phyloP scores from a whole-genome alignment of 2,329 filamentous ascomycete species.

The Ambrosiella beaveri region DNA sequence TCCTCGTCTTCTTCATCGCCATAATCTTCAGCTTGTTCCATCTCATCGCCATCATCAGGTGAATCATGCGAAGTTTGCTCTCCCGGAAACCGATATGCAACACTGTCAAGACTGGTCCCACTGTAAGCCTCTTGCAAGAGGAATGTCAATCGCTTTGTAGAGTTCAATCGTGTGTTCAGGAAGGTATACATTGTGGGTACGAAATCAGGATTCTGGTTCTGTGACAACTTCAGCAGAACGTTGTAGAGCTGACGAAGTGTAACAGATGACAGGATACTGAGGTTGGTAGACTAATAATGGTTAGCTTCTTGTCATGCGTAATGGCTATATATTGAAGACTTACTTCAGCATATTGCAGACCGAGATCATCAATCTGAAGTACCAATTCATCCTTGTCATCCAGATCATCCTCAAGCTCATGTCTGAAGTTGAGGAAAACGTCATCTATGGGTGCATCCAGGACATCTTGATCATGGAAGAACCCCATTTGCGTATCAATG shows the following conservation, averaged over 20 bases:
- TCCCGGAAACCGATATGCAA: constrained; percentile 23
- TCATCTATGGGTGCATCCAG: constrained; percentile 28
- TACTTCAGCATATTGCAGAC: constrained; percentile 36
- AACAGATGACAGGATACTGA: constrained; percentile 21
- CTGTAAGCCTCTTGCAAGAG: constrained; percentile 26
- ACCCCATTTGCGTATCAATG: constrained; percentile 22
- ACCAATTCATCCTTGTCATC: constrained; percentile 29
- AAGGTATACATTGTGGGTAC: constrained; percentile 26
- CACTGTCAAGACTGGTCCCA: constrained; percentile 25
- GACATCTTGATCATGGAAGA: constrained; percentile 27
- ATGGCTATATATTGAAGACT: constrained; percentile 13
- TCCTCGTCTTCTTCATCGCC: constrained; percentile 15
- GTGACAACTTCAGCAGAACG: constrained; percentile 26
- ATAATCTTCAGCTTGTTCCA: constrained; percentile 13
- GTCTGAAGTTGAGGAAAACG: constrained; percentile 28
- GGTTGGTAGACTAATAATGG: constrained; percentile 20
- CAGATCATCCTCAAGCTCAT: constrained; percentile 29
- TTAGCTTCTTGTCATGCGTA: constrained; percentile 16
- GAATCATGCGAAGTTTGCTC: constrained; percentile 18
- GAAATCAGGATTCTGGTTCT: constrained; percentile 26
- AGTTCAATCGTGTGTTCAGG: constrained; percentile 24
- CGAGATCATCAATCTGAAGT: constrained; percentile 34
- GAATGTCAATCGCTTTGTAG: constrained; percentile 23
- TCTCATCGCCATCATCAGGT: constrained; percentile 15
- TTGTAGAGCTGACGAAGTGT: constrained; percentile 26